Base-by-base conservation (phyloP, 805 yeast genomes). In the Saccharomycopsis babjevae region DNA sequence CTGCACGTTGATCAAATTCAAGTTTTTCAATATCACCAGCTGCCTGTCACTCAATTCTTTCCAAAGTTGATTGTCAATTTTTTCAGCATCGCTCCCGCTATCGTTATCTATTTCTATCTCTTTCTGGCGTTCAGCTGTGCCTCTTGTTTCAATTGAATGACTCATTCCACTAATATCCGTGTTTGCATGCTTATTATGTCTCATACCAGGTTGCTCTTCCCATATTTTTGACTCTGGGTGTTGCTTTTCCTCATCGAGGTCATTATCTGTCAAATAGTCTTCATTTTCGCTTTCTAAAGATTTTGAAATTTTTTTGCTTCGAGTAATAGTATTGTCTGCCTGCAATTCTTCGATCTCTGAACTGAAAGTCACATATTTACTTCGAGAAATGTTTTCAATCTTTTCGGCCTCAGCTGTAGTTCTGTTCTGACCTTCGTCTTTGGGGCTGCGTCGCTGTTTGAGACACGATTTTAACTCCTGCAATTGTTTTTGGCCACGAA, bases 301-400 rank as follows among this genome's bases (percentile, higher is more conserved):
- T 18, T 25, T 50, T 3, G 34, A 43, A n/a, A 50, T 7, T n/a
- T 32, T 52, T 40, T 32, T 57, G 8, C 58, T 20, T 28, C 30
- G 39, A 15, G 61, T 58, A 20, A 61, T 54, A 10, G 61, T 56
- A 30, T 61, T 61, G 28, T 61, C 63, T 36, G 56, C 57, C 30
- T 61, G 43, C 5, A 61, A 32, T 40, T 61, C 63, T 43, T 61
- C 63, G 20, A 61, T 56, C 2, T 56, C 57, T 15, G 20, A 39
- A 36, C 50, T 39, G 38, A 61, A 61, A 10, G 52, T 43, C 13
- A 61, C 63, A 30, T 32, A 58, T 25, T 61, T 61, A 13, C 43
- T 7, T 54, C 43, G 30, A 25, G n/a, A 10, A 22, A 10, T 11
- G 25, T 18, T 42, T 18, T 20, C 11, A 1, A 6, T 13, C 15